Evolutionary conservation across 1,284 basidiomycete species (phyloP).

Genomic region (Apiotrichum gamsii): DNA sequence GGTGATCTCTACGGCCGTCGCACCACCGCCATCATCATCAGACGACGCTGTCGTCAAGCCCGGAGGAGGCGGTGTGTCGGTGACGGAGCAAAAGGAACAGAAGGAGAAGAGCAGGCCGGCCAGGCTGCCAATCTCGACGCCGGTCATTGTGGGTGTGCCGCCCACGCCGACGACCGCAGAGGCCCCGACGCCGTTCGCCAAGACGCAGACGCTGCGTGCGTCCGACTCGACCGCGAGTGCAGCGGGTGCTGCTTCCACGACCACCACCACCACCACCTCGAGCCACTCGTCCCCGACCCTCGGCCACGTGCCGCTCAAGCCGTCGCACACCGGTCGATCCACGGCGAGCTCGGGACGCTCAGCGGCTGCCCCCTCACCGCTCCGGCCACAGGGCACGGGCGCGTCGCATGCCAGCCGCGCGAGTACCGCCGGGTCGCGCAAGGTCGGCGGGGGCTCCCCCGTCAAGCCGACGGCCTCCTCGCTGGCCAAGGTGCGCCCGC

Average conservation of each 20-base stretch:
- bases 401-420: not conserved
- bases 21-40: too few relatives aligned
- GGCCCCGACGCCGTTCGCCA: too few relatives aligned
- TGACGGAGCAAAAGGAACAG: not conserved
- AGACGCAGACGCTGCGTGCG: too few relatives aligned
- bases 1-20: too few relatives aligned
- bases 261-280: too few relatives aligned
- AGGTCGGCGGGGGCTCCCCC: not conserved
- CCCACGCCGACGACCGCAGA: not conserved
- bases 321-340: not conserved
- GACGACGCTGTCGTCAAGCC: not conserved
- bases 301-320: too few relatives aligned
- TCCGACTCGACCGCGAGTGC: too few relatives aligned
- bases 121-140: not conserved
- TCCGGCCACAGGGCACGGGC: not conserved
- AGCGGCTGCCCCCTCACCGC: not conserved
- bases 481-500: slow-evolving; percentile 8
- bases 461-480: slow-evolving; percentile 9
- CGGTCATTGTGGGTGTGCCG: slow-evolving; percentile 1
- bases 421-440: not conserved
- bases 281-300: too few relatives aligned
- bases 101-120: not conserved
- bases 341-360: not conserved
- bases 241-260: too few relatives aligned
- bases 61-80: not conserved